phyloP scores from a whole-genome alignment of 1,139 yeast species.

The Taphrina sp. region DNA sequence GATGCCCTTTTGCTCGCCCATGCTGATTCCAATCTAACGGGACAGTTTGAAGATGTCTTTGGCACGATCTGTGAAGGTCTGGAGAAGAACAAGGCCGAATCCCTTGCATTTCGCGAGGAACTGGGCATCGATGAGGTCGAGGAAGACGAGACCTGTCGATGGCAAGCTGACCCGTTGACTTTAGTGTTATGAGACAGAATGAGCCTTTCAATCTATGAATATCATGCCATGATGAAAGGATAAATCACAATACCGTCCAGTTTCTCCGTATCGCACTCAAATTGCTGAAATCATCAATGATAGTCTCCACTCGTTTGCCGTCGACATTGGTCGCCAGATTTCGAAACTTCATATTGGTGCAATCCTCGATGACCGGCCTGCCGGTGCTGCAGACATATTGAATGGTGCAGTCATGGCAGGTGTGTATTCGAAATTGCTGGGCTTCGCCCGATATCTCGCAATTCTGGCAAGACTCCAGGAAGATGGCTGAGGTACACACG shows the following conservation, averaged over 20 bases:
- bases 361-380: constrained; percentile 27
- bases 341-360: constrained; percentile 7
- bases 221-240: no score
- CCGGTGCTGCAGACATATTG: constrained; percentile 20
- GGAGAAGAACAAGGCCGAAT: constrained; percentile 13
- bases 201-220: no score
- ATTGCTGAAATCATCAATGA: constrained; percentile 27
- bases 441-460: constrained; percentile 9
- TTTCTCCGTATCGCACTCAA: constrained; percentile 17
- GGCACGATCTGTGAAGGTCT: constrained; percentile 11
- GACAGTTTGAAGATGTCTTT: constrained; percentile 18
- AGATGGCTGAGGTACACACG: constrained; percentile 10
- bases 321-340: neutral
- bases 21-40: neutral
- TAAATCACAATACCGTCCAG: constrained; percentile 22
- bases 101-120: constrained; percentile 18
- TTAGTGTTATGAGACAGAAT: no score
- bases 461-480: constrained; percentile 2
- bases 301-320: neutral
- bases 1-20: neutral
- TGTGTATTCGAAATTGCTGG: constrained; percentile 22
- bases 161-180: constrained; percentile 6
- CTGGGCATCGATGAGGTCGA: constrained; percentile 31
- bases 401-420: neutral
- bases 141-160: constrained; percentile 8